Conservation (phyloP, 2,329 filamentous ascomycete species). For the Phialophora macrospora region DNA sequence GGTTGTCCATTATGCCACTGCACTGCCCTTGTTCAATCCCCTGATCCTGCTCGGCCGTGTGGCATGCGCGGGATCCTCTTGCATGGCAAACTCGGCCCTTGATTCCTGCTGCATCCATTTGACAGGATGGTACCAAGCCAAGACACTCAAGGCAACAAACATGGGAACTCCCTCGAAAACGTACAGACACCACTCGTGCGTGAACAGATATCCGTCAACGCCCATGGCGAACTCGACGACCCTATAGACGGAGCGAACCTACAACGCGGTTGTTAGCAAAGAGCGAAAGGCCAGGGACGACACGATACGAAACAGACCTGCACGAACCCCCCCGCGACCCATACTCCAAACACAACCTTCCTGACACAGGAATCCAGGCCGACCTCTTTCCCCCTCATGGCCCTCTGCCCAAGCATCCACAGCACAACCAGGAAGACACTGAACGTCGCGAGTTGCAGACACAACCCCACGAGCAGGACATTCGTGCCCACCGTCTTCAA, state of each 20-base stretch:
- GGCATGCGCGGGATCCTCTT: background rate
- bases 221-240: conserved; percentile 55
- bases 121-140: conserved; percentile 58
- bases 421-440: conserved; percentile 40
- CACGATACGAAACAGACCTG: conserved; percentile 44
- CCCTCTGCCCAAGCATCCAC: conserved; percentile 36
- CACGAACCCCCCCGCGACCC: conserved; percentile 53
- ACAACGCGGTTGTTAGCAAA: conserved; percentile 32
- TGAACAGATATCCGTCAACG: conserved; percentile 49
- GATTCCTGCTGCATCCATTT: conserved; percentile 34
- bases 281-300: background rate
- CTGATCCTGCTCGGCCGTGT: background rate
- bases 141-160: conserved; percentile 54
- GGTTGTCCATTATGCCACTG: background rate
- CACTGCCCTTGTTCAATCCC: background rate
- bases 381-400: conserved; percentile 44
- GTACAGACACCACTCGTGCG: conserved; percentile 52
- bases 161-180: conserved; percentile 53
- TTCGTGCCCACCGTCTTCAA: conserved; percentile 31
- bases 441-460: conserved; percentile 42
- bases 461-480: conserved; percentile 40
- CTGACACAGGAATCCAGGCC: conserved; percentile 50
- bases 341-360: conserved; percentile 51
- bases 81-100: conserved; percentile 11
- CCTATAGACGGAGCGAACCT: conserved; percentile 45